phyloP scores from a whole-genome alignment of 1,284 basidiomycete genomes.

The Sanghuangporus baumii region DNA sequence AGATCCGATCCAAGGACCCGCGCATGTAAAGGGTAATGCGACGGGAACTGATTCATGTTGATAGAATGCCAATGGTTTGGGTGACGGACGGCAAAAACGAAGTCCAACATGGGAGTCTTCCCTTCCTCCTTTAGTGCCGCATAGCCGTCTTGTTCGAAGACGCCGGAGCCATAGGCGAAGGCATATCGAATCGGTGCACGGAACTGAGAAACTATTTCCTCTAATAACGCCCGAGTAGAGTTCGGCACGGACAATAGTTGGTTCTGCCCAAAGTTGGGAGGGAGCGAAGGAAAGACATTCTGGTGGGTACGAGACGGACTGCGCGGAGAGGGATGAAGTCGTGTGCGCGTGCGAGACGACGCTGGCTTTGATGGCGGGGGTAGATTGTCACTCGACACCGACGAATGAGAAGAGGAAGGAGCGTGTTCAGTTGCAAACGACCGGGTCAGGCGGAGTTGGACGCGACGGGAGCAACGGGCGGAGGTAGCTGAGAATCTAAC shows the following conservation, averaged over 20 bases:
- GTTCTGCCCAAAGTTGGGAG: slow-evolving; percentile 73
- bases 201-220: slow-evolving; percentile 71
- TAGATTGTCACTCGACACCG: not conserved
- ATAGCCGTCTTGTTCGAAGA: slow-evolving; percentile 85
- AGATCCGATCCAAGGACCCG: slow-evolving; percentile 76
- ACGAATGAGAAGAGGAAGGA: slow-evolving; percentile 6
- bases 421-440: slow-evolving; percentile 17
- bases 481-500: not conserved
- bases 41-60: slow-evolving; percentile 86
- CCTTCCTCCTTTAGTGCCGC: slow-evolving; percentile 29
- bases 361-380: slow-evolving; percentile 8
- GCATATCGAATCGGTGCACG: slow-evolving; percentile 87
- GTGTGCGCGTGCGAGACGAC: slow-evolving; percentile 11
- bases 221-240: slow-evolving; percentile 71
- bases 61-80: slow-evolving; percentile 90
- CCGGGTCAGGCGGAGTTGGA: slow-evolving; percentile 5
- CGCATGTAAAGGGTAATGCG: slow-evolving; percentile 86
- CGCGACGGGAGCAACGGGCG: slow-evolving; percentile 9
- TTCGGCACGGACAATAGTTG: slow-evolving; percentile 74
- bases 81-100: slow-evolving; percentile 92
- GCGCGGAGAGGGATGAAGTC: slow-evolving; percentile 43
- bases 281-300: slow-evolving; percentile 47
- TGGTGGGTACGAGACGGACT: slow-evolving; percentile 31
- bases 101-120: slow-evolving; percentile 80
- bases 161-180: slow-evolving; percentile 92